Evolutionary conservation across 257 asterid genomes (phyloP).

Genomic region (Nicotiana obtusifolia): DNA sequence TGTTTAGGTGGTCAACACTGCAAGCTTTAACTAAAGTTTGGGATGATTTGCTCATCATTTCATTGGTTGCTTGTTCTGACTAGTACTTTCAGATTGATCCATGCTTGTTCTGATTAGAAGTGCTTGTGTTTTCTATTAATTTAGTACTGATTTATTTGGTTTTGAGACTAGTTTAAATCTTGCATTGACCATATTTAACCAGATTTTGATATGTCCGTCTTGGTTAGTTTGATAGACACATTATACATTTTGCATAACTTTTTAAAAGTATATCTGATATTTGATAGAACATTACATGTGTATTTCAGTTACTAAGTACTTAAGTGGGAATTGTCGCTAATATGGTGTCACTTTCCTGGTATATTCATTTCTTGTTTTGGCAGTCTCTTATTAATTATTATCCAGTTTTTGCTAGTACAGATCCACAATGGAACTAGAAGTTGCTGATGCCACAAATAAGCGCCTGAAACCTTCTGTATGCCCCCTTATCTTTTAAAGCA

Average conservation of each 20-base stretch:
- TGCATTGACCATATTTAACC: background rate
- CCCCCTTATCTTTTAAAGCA: conserved; percentile 13
- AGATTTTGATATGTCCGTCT: background rate
- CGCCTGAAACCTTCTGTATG: conserved; percentile 61
- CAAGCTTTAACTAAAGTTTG: background rate
- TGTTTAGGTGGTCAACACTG: background rate
- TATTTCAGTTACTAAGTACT: background rate
- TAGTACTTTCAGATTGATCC: background rate
- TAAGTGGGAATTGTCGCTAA: background rate
- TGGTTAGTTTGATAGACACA: background rate
- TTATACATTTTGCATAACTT: background rate
- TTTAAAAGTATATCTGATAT: background rate
- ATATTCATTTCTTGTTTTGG: background rate
- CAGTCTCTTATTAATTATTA: background rate
- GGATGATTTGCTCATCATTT: background rate
- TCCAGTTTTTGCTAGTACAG: background rate
- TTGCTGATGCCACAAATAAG: conserved; percentile 29
- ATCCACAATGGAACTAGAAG: conserved; percentile 46
- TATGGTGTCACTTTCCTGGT: background rate
- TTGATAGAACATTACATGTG: background rate
- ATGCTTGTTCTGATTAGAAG: background rate
- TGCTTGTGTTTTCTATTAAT: background rate
- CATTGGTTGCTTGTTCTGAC: background rate
- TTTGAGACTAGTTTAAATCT: background rate
- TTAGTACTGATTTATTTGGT: background rate